Conservation (phyloP, 139 green algal genomes). For the Chlamydomonas asymmetrica region DNA sequence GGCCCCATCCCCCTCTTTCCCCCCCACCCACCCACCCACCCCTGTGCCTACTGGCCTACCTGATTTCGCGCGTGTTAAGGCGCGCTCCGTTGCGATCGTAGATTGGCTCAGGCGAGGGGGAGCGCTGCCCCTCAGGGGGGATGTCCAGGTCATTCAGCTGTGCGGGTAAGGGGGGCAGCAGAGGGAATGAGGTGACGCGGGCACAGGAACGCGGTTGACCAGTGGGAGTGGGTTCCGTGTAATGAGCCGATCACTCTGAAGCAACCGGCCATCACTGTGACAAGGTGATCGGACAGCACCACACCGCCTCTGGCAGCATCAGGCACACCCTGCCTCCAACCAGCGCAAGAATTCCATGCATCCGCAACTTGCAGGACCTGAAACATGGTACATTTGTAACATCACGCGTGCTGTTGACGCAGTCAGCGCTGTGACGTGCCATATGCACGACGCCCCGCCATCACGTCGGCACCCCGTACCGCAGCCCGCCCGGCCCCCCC, state of each 20-base stretch:
- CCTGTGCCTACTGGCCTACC: slow-evolving; percentile 27
- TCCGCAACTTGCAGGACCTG: no score
- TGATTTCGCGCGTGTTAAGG: slow-evolving; percentile 90
- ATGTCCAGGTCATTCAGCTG: slow-evolving; percentile 47
- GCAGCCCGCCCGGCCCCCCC: no score
- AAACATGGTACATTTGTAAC: no score
- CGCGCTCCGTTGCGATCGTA: slow-evolving; percentile 89
- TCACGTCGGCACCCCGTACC: no score
- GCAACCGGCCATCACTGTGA: not conserved
- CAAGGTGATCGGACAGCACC: not conserved
- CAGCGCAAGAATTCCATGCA: not conserved
- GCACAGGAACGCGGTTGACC: not conserved
- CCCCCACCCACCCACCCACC: not conserved
- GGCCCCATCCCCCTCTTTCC: not conserved
- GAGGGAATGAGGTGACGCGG: not conserved
- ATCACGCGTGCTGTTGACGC: no score
- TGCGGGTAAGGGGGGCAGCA: no score
- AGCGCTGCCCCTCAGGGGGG: slow-evolving; percentile 75
- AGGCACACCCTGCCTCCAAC: not conserved
- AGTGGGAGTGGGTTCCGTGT: not conserved
- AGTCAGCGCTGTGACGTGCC: no score
- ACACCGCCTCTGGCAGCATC: not conserved
- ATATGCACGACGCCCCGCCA: no score
- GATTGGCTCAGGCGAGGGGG: slow-evolving; percentile 87
- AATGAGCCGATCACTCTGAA: not conserved